Base-by-base conservation (phyloP, 345 rosid genomes). In the Citrus inodora region DNA sequence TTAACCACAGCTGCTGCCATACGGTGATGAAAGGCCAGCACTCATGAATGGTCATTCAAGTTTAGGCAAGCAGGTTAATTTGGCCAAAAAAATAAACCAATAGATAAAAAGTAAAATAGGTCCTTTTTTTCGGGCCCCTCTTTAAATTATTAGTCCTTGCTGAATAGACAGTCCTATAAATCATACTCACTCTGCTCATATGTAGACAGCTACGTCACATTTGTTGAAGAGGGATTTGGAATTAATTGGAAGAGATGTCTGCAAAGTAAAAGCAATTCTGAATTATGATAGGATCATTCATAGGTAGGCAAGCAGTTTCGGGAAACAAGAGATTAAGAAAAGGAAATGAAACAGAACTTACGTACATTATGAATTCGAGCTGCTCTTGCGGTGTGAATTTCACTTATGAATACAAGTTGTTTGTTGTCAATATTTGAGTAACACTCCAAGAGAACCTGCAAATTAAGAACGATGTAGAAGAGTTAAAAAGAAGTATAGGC, bases 371-470 rank as follows among this genome's bases (percentile, higher is more conserved):
- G 60, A 75, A 77, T 60, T 75, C 75, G 56, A 68, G 81, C 65
- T 42, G 58, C 13, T 67, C 62, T 80, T 46, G 28, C 64, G 16
- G 35, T 42, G 35, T 59, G 22, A 56, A 61, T 60, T 30, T 71
- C 85, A 53, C 74, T 73, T 40, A 63, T 64, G 38, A 84, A 77
- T 32, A 80, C 75, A 65, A 87, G 75, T 10, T 77, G 67, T 63
- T 11, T 11, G 25, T 71, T 59, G 11, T 69, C 77, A 55, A 83
- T 40, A 35, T 40, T 30, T 53, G 84, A 33, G 61, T 79, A 76
- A 56, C 86, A 87, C 27, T 80, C 85, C 62, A 87, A 27, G n/a
- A 76, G 70, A 40, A 85, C 82, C 84, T 86, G 5, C 22, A 78
- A 21, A 21, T 6, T 21, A 37, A 27, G 1, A 55, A 73, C 40